phyloP scores from a whole-genome alignment of 495 filamentous ascomycete species.

The Paragyromitra xinjiangensis region DNA sequence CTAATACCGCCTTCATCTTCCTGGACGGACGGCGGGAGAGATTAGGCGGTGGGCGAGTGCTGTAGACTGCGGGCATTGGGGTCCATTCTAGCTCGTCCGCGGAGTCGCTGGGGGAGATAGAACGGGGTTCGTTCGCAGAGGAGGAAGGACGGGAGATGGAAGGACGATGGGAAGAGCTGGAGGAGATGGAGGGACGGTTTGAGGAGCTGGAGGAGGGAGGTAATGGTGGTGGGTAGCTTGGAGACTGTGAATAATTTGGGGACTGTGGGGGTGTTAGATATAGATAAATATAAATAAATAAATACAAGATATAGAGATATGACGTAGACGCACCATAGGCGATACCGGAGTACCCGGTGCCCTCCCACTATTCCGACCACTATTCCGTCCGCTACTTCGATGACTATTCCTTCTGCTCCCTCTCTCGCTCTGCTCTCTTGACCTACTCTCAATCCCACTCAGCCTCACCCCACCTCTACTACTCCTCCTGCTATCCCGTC shows the following conservation, averaged over 20 bases:
- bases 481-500: neutral
- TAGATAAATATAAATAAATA: neutral
- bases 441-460: constrained; percentile 2
- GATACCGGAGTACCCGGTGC: constrained; percentile 33
- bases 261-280: constrained; percentile 5
- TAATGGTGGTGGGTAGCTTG: neutral
- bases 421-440: neutral
- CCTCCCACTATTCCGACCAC: constrained; percentile 1
- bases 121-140: neutral
- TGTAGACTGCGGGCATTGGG: constrained; percentile 1
- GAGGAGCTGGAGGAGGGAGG: neutral
- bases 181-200: neutral
- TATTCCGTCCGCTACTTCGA: neutral
- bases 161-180: constrained; percentile 4
- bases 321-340: constrained; percentile 27
- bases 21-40: constrained; percentile 9
- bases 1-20: constrained; percentile 31
- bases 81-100: constrained; percentile 17
- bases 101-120: neutral
- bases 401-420: neutral
- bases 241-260: constrained; percentile 12
- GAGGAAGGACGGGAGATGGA: neutral
- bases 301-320: neutral
- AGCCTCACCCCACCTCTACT: neutral
- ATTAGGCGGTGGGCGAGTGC: neutral